Evolutionary conservation across 2,329 filamentous ascomycete genomes (phyloP), one percentile per base, ranked within the genome.

Genomic region (Amauroascus niger): DNA sequence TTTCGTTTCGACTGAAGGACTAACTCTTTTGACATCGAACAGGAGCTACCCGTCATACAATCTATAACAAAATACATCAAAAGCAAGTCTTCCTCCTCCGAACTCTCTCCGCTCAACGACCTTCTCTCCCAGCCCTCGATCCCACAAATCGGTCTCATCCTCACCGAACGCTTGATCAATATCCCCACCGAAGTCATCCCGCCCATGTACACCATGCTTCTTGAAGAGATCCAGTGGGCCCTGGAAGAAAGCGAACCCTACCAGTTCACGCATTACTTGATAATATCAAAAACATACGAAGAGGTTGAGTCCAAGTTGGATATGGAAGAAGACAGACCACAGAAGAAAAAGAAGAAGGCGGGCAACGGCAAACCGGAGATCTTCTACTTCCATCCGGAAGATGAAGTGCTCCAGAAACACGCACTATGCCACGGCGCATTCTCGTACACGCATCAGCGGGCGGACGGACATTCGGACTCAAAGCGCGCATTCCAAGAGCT

Each of bases 311-410:
- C 89, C 1, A 82, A 80, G 57, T 75, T 97, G 14, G 86, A 91
- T 61, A 76, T 79, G 52, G 82, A 86, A 64, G 78, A 80, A 41
- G 73, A 74, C 6, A 73, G 74, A 35, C 78, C 82, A 58, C 77
- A 78, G 62, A 82, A 80, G 71, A 90, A 86, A 72, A 86, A 84
- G 73, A 82, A 79, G 67, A 79, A 70, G 57, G 65, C 61, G 0
- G 64, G 57, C 1, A 65, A 64, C 43, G 67, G 59, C 56, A 75
- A 77, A 49, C 71, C 75, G 7, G 79, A 86, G 62, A 76, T 80
- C 32, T 95, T 89, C 71, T 94, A 90, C 71, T 98, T 97, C 76
- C 93, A 98, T 67, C 86, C 89, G 0, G 93, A 98, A 72, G 93
- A 98, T 65, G 93, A 97, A 74, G 80, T 91, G 49, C 72, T 96